A percentile compares a stretch with the other conserved stretches of the same genome.
phyloP scores from a whole-genome alignment of 192 early-diverging fungal genomes.

The Rhizophagus sp. region DNA sequence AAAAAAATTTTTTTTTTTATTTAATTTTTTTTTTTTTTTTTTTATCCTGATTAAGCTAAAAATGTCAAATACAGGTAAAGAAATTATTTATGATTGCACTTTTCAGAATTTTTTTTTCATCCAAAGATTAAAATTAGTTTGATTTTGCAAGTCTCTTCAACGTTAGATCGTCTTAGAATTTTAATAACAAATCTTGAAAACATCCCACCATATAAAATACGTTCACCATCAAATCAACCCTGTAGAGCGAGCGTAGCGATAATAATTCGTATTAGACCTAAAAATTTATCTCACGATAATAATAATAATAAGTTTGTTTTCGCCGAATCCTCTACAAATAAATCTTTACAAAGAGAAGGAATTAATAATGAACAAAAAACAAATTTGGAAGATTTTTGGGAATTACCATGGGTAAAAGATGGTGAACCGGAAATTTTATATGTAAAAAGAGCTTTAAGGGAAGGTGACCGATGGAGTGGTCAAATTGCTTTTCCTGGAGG shows the following conservation, averaged over 20 bases:
- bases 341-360: background rate
- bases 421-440: conserved; percentile 47
- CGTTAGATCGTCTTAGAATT: conserved; percentile 19
- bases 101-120: background rate
- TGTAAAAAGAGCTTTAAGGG: conserved; percentile 43
- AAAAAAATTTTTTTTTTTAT: background rate
- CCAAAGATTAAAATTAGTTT: background rate
- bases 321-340: conserved; percentile 1
- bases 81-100: background rate
- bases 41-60: background rate
- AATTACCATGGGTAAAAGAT: conserved; percentile 39
- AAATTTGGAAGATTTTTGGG: conserved; percentile 42
- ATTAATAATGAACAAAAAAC: background rate
- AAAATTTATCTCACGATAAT: background rate
- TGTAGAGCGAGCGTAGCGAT: conserved; percentile 45
- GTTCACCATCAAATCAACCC: conserved; percentile 37
- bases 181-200: conserved; percentile 15
- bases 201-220: conserved; percentile 37
- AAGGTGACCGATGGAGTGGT: conserved; percentile 51
- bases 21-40: too few species aligned
- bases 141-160: background rate
- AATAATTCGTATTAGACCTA: conserved; percentile 44
- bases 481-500: conserved; percentile 49
- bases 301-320: background rate
- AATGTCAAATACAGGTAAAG: background rate